Evolutionary conservation across 2,329 filamentous ascomycete genomes (phyloP).

Genomic region (Trichophyton simii): DNA sequence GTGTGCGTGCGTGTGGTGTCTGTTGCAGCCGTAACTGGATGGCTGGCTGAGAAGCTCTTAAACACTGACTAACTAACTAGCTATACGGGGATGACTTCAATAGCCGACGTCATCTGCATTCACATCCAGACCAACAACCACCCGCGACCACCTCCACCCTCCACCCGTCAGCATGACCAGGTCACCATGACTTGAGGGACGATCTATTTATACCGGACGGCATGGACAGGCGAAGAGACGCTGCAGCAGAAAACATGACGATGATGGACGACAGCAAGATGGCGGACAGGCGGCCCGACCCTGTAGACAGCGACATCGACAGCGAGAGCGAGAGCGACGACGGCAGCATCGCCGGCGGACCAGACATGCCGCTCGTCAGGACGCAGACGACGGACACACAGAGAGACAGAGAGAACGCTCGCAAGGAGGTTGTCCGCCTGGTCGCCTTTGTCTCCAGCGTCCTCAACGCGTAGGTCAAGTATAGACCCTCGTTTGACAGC

Average conservation of each 20-base stretch:
- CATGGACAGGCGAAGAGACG: not conserved
- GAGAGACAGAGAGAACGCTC: slow-evolving; percentile 44
- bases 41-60: too few species aligned
- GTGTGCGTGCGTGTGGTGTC: too few species aligned
- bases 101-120: not conserved
- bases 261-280: not conserved
- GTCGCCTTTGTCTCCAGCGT: slow-evolving; percentile 49
- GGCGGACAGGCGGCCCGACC: not conserved
- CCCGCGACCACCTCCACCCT: not conserved
- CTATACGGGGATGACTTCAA: not conserved
- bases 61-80: too few species aligned
- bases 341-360: slow-evolving; percentile 44
- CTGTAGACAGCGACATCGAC: not conserved
- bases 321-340: slow-evolving; percentile 12
- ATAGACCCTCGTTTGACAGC: not conserved
- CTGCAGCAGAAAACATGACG: not conserved
- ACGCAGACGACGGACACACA: slow-evolving; percentile 27
- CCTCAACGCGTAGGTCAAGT: slow-evolving; percentile 39
- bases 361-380: slow-evolving; percentile 24
- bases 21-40: too few species aligned
- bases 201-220: not conserved
- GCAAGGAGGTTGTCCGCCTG: slow-evolving; percentile 41
- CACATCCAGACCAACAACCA: not conserved
- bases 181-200: not conserved
- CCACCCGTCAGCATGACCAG: not conserved